Percentiles rank a stretch among this genome's conserved stretches.
These are phyloP conservation scores for Nitzschia inconspicua DNA, from an alignment of 108 stramenopile species.

Conservation along the genomic window DNA sequence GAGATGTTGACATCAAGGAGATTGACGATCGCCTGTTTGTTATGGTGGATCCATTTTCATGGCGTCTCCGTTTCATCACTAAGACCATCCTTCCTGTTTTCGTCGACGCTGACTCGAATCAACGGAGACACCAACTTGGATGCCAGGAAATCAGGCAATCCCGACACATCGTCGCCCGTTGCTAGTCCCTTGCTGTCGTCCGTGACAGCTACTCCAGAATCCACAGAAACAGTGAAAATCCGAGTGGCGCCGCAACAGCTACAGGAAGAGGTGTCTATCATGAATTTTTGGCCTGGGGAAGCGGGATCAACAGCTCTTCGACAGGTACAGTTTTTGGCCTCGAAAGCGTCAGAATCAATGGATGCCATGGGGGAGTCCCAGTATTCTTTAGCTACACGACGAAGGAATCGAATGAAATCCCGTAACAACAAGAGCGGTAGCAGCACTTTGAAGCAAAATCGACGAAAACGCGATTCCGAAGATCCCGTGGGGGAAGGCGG, in stretches of 20 bases:
- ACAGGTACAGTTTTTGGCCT: slow-evolving; percentile 30
- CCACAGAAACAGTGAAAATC: not conserved
- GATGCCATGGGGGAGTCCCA: not conserved
- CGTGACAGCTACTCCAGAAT: too few relatives aligned
- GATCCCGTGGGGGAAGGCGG: too few relatives aligned
- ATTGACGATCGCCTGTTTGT: too few relatives aligned
- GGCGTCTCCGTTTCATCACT: too few relatives aligned
- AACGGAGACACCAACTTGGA: too few relatives aligned
- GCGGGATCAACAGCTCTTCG: slow-evolving; percentile 23
- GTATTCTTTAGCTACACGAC: not conserved
- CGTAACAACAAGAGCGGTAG: not conserved
- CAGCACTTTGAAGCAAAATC: not conserved
- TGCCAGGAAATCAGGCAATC: too few relatives aligned
- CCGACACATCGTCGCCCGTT: too few relatives aligned
- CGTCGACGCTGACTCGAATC: too few relatives aligned
- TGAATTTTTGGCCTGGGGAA: slow-evolving; percentile 5
- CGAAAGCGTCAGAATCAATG: slow-evolving; percentile 19
- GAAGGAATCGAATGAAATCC: not conserved
- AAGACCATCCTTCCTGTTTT: too few relatives aligned
- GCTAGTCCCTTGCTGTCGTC: too few relatives aligned
- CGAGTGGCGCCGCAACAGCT: not conserved
- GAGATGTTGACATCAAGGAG: too few relatives aligned
- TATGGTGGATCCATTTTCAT: too few relatives aligned
- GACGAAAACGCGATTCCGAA: not conserved
- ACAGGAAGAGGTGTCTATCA: not conserved